Base-by-base conservation (phyloP, 164 flowering plant genomes). In the Berberis vulgaris region DNA sequence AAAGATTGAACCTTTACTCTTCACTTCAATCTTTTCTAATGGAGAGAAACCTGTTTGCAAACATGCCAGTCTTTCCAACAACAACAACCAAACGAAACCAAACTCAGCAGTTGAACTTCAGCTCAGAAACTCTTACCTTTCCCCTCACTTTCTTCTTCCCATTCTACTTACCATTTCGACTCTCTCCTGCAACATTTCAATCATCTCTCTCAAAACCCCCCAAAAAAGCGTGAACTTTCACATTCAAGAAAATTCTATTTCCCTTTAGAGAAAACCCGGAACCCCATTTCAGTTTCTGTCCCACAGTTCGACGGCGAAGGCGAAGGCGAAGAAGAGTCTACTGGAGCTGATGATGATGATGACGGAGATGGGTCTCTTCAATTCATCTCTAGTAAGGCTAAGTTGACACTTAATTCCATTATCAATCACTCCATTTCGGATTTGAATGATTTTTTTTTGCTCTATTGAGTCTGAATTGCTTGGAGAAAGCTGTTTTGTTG, bases 121-220 rank as follows among this genome's bases (percentile, higher is more conserved):
- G 66, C 59, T 71, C 85, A 1, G 49, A 80, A 1, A 74, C 80
- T 7, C 76, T 11, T 81, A 0, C 86, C 84, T 53, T 80, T 74
- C 2, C 46, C 69, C 12, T 81, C 82, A 57, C 81, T 85, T 61
- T 75, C 65, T 9, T 54, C 77, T 5, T 68, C 73, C 10, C 69
- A 82, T 6, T 67, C 81, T 4, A 68, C 91, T 3, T 68, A 84
- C 60, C 88, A 84, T 10, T 39, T 93, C 7, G 96, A 89, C 60
- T 75, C 97, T 49, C 82, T 93, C 49, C 83, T 93, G 59, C 79
- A 80, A 5, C 86, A 86, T 42, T 93, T 89, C 52, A 80, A 75
- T 58, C 83, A 77, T 43, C 72, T 83, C 66, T 84, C 87, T 50
- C 75, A 45, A 63, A 49, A 54, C 69, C 60, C 40, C 77, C 54